Evolutionary conservation across 257 asterid species (phyloP), one percentile per base, ranked within the genome.

Genomic region (Nicotiana sylvestris): DNA sequence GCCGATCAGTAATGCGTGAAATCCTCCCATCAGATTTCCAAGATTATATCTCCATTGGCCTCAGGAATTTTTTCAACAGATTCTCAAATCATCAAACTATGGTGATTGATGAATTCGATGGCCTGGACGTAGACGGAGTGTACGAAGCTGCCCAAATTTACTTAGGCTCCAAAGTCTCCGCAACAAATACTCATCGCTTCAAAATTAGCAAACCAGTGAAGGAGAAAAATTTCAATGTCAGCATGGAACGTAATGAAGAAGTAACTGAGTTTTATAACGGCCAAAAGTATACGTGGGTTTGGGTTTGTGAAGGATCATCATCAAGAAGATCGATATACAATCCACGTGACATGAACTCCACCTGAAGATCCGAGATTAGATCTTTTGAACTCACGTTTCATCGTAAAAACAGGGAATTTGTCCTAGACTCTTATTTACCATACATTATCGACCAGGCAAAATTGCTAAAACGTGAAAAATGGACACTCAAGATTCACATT

Each of bases 371-470:
- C 4, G 97, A 92, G 81, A 86, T 84, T 0, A 81, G 92, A 69
- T 90, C 90, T 4, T 93, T 86, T 37, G 89, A 93, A 77, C 93
- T 93, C 78, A 87, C 90, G 1, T 93, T 92, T 88, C 89, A 91
- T 51, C 76, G 65, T 49, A 88, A 82, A 39, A 80, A 85, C 83
- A 81, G 83, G 68, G 90, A 82, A 9, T 3, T 88, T 21, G 92
- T 76, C 65, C 78, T 90, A 37, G 43, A 85, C 5, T 81, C 84
- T 0, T 93, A 93, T 86, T 82, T 93, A 39, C 94, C 93, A 1
- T 55, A 80, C 79, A 33, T 93, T 10, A 37, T 84, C 0, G 68
- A 82, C 13, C 87, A 85, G 81, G 90, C 91, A 0, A 55, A 66
- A 16, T 39, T 39, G 79, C 83, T 32, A 83, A 87, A 85, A 65